Base-by-base conservation (phyloP, 345 rosid genomes). In the Gossypium anomalum region DNA sequence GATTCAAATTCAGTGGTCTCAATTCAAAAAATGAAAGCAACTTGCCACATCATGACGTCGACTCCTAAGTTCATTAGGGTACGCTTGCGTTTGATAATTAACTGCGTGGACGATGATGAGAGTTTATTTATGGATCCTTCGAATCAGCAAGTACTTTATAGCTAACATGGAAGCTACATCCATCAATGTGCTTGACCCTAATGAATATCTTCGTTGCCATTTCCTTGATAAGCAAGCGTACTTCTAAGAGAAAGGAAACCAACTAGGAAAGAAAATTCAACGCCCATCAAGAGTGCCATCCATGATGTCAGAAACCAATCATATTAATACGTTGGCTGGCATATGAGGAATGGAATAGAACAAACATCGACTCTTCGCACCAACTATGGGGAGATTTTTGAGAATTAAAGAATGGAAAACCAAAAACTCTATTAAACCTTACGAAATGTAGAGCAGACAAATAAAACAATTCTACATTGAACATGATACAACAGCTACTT, bases 401-500 rank as follows among this genome's bases (percentile, higher is more conserved):
- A 59, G 25, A 11, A 59, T 25, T 12, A 65, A 65, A 9, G 62
- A 29, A 23, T 8, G 3, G 47, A 34, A 25, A 51, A 51, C 3
- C 16, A 22, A 51, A 16, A 41, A 38, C 10, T 55, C n/a, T 52
- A 17, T 34, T 43, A 51, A 20, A 14, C 10, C 9, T 3, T 22
- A 19, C 3, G 4, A n/a, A 57, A 70, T 14, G 15, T 49, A 7
- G 41, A 55, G 20, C 49, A 38, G 38, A 41, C 38, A 41, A 41
- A 56, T 51, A 41, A 34, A 56, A 27, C 16, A 3, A 67, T 1
- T 38, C 11, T 71, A 55, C 61, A 71, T 13, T 34, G 48, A 71
- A 55, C 51, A 71, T 38, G 63, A 55, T 71, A 69, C 75, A 52
- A 11, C 27, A 69, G 41, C 34, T 34, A 60, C 49, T 59, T 38